Conservation (phyloP, 805 yeast genomes). For the Candida chauliodis region DNA sequence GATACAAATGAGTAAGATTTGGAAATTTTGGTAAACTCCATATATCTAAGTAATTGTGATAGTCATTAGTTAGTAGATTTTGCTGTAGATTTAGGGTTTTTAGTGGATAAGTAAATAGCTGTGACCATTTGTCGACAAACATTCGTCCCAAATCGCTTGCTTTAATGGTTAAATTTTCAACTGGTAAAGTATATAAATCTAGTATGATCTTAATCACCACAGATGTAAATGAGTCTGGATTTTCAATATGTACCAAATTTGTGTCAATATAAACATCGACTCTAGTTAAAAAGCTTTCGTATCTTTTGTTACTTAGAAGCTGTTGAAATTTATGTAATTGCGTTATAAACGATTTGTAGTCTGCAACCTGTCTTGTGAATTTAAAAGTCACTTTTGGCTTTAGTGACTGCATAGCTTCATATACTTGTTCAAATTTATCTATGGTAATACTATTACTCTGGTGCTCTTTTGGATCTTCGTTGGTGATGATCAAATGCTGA, state of each 20-base stretch:
- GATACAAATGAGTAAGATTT: constrained; percentile 16
- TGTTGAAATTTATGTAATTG: constrained; percentile 7
- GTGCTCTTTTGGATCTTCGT: constrained; percentile 6
- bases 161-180: constrained; percentile 18
- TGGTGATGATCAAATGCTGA: constrained; percentile 2
- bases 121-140: constrained; percentile 30
- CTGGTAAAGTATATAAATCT: constrained; percentile 12
- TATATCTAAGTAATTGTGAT: constrained; percentile 14
- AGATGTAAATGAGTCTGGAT: constrained; percentile 30
- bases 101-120: constrained; percentile 20
- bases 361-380: constrained; percentile 8
- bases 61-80: constrained; percentile 17
- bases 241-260: constrained; percentile 21
- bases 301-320: neutral
- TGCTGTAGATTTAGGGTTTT: constrained; percentile 22
- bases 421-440: constrained; percentile 4
- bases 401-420: neutral
- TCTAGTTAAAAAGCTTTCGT: constrained; percentile 5
- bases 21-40: constrained; percentile 22
- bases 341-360: constrained; percentile 10
- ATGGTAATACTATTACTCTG: constrained; percentile 1
- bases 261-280: constrained; percentile 26
- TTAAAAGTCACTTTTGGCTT: constrained; percentile 3
- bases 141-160: constrained; percentile 34
- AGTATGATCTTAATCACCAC: constrained; percentile 22